phyloP scores from a whole-genome alignment of 495 filamentous ascomycete genomes.

The Hypoxylon fragiforme region DNA sequence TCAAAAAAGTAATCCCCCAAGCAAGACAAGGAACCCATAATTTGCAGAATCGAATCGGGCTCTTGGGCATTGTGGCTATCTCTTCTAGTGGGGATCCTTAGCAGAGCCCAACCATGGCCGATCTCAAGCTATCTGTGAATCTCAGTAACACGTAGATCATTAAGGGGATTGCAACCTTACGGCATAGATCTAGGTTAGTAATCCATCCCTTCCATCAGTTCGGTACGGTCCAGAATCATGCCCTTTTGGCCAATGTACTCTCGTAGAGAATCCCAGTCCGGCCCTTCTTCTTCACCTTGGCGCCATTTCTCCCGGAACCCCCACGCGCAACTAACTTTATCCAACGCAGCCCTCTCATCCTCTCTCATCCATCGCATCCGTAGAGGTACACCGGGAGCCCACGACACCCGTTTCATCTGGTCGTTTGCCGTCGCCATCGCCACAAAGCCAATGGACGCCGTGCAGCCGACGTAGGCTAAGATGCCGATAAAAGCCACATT shows the following conservation, averaged over 20 bases:
- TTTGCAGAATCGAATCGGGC: too few species aligned
- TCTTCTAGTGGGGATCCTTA: background rate
- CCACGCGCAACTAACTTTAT: conserved; percentile 84
- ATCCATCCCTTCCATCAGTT: conserved; percentile 91
- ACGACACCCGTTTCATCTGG: conserved; percentile 90
- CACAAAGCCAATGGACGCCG: conserved; percentile 77
- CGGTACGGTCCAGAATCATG: conserved; percentile 86
- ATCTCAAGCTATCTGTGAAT: background rate
- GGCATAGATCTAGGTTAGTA: conserved; percentile 39
- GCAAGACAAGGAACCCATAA: too few species aligned
- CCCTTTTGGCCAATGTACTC: conserved; percentile 78
- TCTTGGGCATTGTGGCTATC: too few species aligned
- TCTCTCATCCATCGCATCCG: conserved; percentile 87
- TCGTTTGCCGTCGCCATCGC: conserved; percentile 85
- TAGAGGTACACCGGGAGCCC: conserved; percentile 78
- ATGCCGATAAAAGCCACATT: conserved; percentile 80
- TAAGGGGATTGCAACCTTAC: background rate
- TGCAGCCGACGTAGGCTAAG: conserved; percentile 77
- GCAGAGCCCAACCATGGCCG: background rate
- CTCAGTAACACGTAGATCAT: background rate
- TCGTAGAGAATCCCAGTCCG: conserved; percentile 81
- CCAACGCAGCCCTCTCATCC: conserved; percentile 87
- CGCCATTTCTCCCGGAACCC: conserved; percentile 80
- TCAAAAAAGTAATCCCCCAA: too few species aligned
- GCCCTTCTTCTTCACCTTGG: conserved; percentile 86